Evolutionary conservation across 345 rosid genomes (phyloP).

Genomic region (Acer saccharum): DNA sequence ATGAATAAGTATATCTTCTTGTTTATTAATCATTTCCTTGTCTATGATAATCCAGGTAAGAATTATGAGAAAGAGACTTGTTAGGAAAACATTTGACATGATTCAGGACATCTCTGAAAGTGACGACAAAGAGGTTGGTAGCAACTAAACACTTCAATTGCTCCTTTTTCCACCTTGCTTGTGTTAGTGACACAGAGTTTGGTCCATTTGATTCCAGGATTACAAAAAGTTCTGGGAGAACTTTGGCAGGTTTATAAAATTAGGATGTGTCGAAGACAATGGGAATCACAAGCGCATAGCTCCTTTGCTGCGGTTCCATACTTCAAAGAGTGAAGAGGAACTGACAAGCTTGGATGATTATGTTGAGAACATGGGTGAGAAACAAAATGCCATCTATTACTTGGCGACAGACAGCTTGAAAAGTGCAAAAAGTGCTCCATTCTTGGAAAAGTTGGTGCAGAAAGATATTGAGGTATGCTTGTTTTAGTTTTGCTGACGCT

Average conservation of each 20-base stretch:
- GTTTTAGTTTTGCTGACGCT: not conserved
- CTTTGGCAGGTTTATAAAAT: constrained; percentile 82
- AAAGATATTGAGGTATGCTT: constrained; percentile 80
- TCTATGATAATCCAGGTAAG: constrained; percentile 53
- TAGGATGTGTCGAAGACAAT: constrained; percentile 94
- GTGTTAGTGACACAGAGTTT: constrained; percentile 11
- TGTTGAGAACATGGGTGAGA: constrained; percentile 92
- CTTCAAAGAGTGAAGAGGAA: constrained; percentile 88
- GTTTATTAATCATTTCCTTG: constrained; percentile 7
- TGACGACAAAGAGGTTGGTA: constrained; percentile 83
- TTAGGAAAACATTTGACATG: constrained; percentile 96
- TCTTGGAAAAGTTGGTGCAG: constrained; percentile 92
- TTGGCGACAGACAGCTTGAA: constrained; percentile 91
- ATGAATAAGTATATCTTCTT: not conserved
- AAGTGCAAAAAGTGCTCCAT: constrained; percentile 94
- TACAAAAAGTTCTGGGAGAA: constrained; percentile 99
- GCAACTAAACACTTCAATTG: not conserved
- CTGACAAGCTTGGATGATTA: constrained; percentile 83
- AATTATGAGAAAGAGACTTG: constrained; percentile 97
- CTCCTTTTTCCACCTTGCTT: not conserved
- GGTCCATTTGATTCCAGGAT: constrained; percentile 55
- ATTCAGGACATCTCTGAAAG: constrained; percentile 84
- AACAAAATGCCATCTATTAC: constrained; percentile 92
- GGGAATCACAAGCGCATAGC: constrained; percentile 97
- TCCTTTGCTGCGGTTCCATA: constrained; percentile 74